Base-by-base conservation (phyloP, 768 basidiomycete genomes). In the Leccinum longicurvipes region DNA sequence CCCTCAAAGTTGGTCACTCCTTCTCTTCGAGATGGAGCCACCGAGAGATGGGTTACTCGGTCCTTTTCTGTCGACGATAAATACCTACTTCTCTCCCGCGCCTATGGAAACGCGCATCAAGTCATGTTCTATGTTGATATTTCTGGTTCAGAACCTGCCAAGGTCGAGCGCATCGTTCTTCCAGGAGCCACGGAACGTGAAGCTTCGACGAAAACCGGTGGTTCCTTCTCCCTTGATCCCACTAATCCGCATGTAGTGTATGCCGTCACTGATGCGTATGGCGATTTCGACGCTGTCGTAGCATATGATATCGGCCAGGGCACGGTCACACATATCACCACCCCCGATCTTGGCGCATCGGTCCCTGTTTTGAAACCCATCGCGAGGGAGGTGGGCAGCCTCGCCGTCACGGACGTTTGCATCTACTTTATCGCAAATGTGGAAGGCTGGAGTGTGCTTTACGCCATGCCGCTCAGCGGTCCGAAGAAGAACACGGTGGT, bases 61-160 rank as follows among this genome's bases (percentile, higher is more conserved):
- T 69, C 70, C 47, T 68, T 77, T 53, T 77, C 76, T 23, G 45
- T 73, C 48, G 75, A 77, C 39, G 74, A 77, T 49, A 67, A 69
- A 45, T 71, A 72, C n/a, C 47, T 77, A 6, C 63, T 74, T 34
- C 62, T 77, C 41, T 62, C 62, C 17, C 65, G 74, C 19, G 23
- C 25, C 9, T 61, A 71, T 28, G 65, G 74, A 44, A 55, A 72
- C 14, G 58, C 55, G 7, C 68, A 74, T 57, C 59, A 56, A 31
- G 58, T 67, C 6, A 55, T 72, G 36, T 76, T 73, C 53, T 46
- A 73, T 14, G 71, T 71, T 51, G 71, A 72, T 29, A 65, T 76
- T 14, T 69, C 74, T 34, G 68, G 68, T n/a, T 46, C 55, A 10
- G 55, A 60, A 29, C 56, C 62, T 4, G 54, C 60, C 27, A 50